Evolutionary conservation across 2,329 filamentous ascomycete genomes (phyloP).

Genomic region (Xylaria sp.): DNA sequence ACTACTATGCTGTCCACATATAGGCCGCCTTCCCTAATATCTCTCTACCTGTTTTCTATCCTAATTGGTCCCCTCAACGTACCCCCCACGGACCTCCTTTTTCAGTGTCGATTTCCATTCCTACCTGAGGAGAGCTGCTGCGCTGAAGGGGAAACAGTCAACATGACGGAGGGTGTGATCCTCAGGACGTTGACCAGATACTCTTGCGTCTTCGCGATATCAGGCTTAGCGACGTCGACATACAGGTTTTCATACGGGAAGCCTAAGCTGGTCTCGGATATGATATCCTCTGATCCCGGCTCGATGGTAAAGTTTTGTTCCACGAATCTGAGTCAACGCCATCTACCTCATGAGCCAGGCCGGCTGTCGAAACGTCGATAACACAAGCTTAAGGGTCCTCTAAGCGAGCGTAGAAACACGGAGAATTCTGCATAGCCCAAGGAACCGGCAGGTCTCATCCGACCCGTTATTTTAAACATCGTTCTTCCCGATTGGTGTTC

Average conservation of each 20-base stretch:
- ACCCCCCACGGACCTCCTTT: background rate
- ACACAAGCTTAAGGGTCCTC: background rate
- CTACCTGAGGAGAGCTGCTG: background rate
- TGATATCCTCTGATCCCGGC: background rate
- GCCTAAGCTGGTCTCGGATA: background rate
- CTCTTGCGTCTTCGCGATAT: background rate
- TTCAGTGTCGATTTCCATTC: background rate
- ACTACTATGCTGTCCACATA: background rate
- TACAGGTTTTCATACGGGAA: background rate
- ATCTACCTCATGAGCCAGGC: background rate
- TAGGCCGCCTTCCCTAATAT: background rate
- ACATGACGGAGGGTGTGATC: background rate
- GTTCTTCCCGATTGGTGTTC: background rate
- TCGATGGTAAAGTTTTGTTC: background rate
- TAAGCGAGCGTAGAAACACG: constrained; percentile 3
- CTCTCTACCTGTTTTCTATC: background rate
- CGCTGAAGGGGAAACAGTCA: background rate
- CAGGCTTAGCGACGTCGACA: background rate
- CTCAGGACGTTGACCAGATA: background rate
- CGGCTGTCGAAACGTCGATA: background rate
- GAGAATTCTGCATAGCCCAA: constrained; percentile 1
- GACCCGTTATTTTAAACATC: background rate
- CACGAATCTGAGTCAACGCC: background rate
- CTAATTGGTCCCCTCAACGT: background rate
- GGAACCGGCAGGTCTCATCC: constrained; percentile 1